Conservation (phyloP, 73 alveolate species). For the Symbiodinium natans region DNA sequence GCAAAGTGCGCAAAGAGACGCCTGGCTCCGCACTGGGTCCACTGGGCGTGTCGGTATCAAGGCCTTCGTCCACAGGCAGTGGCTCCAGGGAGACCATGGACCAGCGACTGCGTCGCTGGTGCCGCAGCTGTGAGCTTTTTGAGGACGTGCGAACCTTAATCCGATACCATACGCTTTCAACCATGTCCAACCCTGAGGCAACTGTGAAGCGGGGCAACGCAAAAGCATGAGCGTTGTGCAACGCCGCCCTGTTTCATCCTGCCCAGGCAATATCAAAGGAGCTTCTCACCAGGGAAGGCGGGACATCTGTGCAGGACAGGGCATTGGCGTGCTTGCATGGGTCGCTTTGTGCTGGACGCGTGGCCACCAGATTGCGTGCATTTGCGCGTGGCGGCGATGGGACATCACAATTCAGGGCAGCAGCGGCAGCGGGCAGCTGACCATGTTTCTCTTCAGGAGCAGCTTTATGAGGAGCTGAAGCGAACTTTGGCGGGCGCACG, state of each 20-base stretch:
- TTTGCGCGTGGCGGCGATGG: too few relatives aligned
- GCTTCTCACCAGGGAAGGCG: slow-evolving; percentile 59
- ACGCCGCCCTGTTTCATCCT: too few relatives aligned
- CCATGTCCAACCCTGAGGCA: too few relatives aligned
- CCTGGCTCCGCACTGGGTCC: background rate
- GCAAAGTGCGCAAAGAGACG: slow-evolving; percentile 21
- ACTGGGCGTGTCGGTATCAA: background rate
- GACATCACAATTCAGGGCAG: too few relatives aligned
- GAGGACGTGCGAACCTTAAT: background rate
- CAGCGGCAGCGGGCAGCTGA: too few relatives aligned
- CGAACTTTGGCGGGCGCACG: slow-evolving; percentile 81
- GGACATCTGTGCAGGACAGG: slow-evolving; percentile 22
- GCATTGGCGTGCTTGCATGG: too few relatives aligned
- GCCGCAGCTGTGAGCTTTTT: slow-evolving; percentile 46
- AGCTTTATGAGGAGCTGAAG: slow-evolving; percentile 64
- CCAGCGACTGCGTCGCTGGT: slow-evolving; percentile 56
- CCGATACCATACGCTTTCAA: background rate
- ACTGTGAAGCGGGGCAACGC: too few relatives aligned
- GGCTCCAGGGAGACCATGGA: slow-evolving; percentile 64
- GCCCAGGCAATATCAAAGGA: slow-evolving; percentile 69
- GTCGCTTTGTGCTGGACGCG: too few relatives aligned
- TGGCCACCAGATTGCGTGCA: too few relatives aligned
- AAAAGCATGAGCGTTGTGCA: too few relatives aligned
- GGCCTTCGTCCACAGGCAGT: slow-evolving; percentile 26
- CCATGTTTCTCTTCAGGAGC: slow-evolving; percentile 71